phyloP scores from a whole-genome alignment of 2,329 filamentous ascomycete species.

The Claviceps sp. region DNA sequence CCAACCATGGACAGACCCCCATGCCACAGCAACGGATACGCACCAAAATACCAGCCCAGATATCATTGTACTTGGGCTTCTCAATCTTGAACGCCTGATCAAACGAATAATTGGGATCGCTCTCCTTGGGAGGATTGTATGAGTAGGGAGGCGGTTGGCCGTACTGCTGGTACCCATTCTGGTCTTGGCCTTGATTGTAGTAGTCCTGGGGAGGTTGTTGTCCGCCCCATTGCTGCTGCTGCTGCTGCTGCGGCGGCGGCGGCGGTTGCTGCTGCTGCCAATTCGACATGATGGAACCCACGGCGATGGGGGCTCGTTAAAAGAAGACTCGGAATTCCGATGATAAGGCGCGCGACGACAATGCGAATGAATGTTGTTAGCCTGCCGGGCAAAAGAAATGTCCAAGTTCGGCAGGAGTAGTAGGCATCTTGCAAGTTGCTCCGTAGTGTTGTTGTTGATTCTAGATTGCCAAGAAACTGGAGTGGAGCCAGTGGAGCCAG shows the following conservation, averaged over 20 bases:
- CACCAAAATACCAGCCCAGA: slow-evolving; percentile 76
- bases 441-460: background rate
- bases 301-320: background rate
- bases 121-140: slow-evolving; percentile 23
- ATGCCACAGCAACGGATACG: slow-evolving; percentile 10
- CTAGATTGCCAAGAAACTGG: background rate
- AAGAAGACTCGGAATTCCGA: background rate
- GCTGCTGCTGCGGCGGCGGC: slow-evolving; percentile 1
- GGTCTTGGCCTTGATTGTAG: slow-evolving; percentile 10
- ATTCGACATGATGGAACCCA: slow-evolving; percentile 1
- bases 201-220: slow-evolving; percentile 6
- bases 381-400: background rate
- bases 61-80: slow-evolving; percentile 77
- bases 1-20: background rate
- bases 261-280: background rate
- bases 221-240: slow-evolving; percentile 2
- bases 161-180: slow-evolving; percentile 14
- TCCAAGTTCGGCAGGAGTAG: background rate
- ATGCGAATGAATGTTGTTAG: background rate
- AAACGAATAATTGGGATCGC: slow-evolving; percentile 45
- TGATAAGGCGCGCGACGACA: background rate
- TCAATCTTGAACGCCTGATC: slow-evolving; percentile 73
- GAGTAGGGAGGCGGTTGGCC: slow-evolving; percentile 19
- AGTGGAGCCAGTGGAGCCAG: no score
- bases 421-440: no score